Percentiles rank a stretch among this genome's conserved stretches.
phyloP scores from a whole-genome alignment of 345 rosid genomes.

The Passiflora organensis region DNA sequence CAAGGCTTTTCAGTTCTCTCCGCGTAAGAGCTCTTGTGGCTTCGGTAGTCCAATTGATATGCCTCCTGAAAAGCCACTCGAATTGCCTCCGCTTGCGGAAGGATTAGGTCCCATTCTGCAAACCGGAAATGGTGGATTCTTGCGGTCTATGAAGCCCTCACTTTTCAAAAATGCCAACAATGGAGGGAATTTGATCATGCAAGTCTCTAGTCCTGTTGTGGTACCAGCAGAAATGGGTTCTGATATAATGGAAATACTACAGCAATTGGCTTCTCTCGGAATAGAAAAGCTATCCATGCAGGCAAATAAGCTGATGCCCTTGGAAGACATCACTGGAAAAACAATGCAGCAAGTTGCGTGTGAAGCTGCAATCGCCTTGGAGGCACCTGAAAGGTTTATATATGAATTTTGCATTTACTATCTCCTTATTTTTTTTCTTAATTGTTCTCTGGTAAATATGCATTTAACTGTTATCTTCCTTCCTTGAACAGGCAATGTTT shows the following conservation, averaged over 20 bases:
- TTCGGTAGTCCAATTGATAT: slow-evolving; percentile 59
- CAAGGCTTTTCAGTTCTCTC: slow-evolving; percentile 64
- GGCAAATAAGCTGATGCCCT: slow-evolving; percentile 87
- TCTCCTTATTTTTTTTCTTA: slow-evolving; percentile 7
- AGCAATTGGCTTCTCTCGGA: slow-evolving; percentile 74
- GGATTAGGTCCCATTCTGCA: slow-evolving; percentile 82
- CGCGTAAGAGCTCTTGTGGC: slow-evolving; percentile 38
- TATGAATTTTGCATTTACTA: slow-evolving; percentile 1
- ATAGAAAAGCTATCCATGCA: slow-evolving; percentile 92
- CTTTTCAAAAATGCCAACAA: slow-evolving; percentile 59
- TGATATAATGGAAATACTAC: slow-evolving; percentile 61
- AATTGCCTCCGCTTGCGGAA: slow-evolving; percentile 73
- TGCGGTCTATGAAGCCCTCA: slow-evolving; percentile 76
- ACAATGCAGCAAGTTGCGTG: slow-evolving; percentile 77
- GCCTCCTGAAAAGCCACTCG: slow-evolving; percentile 48
- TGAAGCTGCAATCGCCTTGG: slow-evolving; percentile 56
- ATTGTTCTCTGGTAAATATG: slow-evolving; percentile 5
- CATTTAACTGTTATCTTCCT: slow-evolving; percentile 13
- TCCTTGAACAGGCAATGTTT: slow-evolving; percentile 44
- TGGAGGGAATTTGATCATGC: slow-evolving; percentile 83
- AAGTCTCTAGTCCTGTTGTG: slow-evolving; percentile 89
- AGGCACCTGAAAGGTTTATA: slow-evolving; percentile 57
- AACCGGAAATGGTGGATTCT: slow-evolving; percentile 72
- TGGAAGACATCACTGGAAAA: slow-evolving; percentile 89
- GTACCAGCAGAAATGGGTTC: slow-evolving; percentile 98